These are phyloP conservation scores for Metrosideros polymorpha DNA, from an alignment of 441 rosid genomes.

Conservation along the genomic window DNA sequence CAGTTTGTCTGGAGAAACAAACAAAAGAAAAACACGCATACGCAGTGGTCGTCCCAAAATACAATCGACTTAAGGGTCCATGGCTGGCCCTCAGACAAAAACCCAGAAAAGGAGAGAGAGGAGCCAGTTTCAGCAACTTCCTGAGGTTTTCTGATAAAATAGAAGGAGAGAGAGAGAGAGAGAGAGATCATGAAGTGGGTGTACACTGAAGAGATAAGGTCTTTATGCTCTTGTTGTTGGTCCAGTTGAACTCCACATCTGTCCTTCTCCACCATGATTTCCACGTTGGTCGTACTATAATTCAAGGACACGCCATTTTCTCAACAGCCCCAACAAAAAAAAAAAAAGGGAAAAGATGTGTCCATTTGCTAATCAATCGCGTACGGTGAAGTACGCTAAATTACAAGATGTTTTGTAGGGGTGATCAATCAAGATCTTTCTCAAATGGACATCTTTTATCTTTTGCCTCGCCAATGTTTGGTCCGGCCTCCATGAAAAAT, in stretches of 20 bases:
- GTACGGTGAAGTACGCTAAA: neutral
- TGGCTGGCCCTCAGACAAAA: conserved; percentile 15
- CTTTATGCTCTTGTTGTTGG: neutral
- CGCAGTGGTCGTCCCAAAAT: neutral
- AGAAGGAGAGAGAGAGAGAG: too few species aligned
- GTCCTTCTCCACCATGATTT: neutral
- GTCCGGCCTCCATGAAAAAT: neutral
- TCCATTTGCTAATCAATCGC: neutral
- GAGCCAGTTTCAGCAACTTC: neutral
- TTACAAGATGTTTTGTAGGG: neutral
- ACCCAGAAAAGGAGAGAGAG: conserved; percentile 11
- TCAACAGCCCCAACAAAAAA: neutral
- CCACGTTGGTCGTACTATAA: neutral
- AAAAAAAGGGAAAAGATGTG: neutral
- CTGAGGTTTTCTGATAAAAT: neutral
- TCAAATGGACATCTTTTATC: neutral
- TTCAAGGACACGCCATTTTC: neutral
- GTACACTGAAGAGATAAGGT: neutral
- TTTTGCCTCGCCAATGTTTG: neutral
- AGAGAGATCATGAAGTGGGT: neutral
- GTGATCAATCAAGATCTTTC: neutral
- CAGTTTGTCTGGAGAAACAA: conserved; percentile 20
- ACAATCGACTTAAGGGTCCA: conserved; percentile 7
- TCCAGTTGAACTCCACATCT: neutral
- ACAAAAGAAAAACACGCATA: conserved; percentile 10